phyloP scores from a whole-genome alignment of 208 protist species.

The Trypanosoma platydactyli region DNA sequence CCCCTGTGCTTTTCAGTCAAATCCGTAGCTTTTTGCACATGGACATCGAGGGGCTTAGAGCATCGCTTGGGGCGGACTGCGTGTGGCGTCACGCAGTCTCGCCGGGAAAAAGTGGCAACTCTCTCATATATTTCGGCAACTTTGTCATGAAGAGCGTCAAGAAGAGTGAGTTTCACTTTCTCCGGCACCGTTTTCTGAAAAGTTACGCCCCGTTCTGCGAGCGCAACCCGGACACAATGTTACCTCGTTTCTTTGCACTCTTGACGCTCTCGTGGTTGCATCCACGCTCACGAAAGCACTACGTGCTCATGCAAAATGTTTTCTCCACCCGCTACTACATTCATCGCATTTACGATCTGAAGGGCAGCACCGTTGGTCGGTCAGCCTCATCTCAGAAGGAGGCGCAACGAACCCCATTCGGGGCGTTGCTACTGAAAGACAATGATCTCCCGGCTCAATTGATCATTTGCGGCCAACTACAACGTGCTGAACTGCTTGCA shows the following conservation, averaged over 20 bases:
- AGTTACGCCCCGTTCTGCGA: constrained; percentile 80
- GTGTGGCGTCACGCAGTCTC: constrained; percentile 75
- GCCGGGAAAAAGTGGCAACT: constrained; percentile 84
- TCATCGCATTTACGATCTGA: constrained; percentile 90
- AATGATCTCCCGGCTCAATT: constrained; percentile 84
- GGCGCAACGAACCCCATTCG: constrained; percentile 72
- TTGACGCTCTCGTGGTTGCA: constrained; percentile 70
- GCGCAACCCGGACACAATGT: constrained; percentile 81
- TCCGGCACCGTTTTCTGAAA: constrained; percentile 63
- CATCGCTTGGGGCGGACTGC: constrained; percentile 30
- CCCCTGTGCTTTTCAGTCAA: constrained; percentile 78
- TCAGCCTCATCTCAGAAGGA: constrained; percentile 31
- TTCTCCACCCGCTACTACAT: constrained; percentile 89
- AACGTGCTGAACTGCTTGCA: constrained; percentile 76
- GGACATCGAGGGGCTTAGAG: constrained; percentile 53
- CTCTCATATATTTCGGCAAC: constrained; percentile 87
- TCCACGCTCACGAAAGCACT: constrained; percentile 48
- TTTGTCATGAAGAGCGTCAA: constrained; percentile 91
- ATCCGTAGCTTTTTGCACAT: constrained; percentile 69
- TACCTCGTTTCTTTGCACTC: constrained; percentile 84
- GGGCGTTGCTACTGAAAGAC: constrained; percentile 85
- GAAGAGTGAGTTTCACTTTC: constrained; percentile 72
- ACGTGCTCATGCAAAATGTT: constrained; percentile 94
- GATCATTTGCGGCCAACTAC: constrained; percentile 77
- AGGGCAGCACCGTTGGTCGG: constrained; percentile 87